Base-by-base conservation (phyloP, 495 filamentous ascomycete species). In the Podospora sp. region DNA sequence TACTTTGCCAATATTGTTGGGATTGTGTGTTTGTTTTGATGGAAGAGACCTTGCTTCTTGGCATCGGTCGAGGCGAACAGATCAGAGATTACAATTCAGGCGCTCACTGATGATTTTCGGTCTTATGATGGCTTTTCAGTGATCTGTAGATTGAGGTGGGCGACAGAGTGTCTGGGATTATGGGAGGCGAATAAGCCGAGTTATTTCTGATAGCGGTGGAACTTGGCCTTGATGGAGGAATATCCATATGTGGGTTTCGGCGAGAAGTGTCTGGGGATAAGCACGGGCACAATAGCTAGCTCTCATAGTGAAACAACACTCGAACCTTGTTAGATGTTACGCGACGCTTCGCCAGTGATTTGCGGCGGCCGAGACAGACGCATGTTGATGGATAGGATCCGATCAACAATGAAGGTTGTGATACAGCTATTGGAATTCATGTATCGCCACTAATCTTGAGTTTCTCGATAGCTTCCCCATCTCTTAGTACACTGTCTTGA, bases 371-470 rank as follows among this genome's bases (percentile, higher is more conserved):
- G 14, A 18, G 11, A 46, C 12, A 14, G 12, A 12, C 5, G 14
- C 40, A 46, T 6, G 14, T 18, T 14, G 2, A 14, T 14, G 14
- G 11, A 18, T 46, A n/a, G 40, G 2, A 2, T 18, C 9, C 12
- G 16, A 46, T 14, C 40, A 14, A 6, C 4, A 18, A 46, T 14
- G 5, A 46, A 6, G 40, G 40, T 59, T 59, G 25, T n/a, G 27
- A 59, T 7, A 49, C 59, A 24, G 7, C 21, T 21, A 0, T 61
- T 61, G 29, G 59, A 0, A 61, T 63, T 71, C 60, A 75, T 9
- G 71, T 73, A 25, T 64, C 67, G 24, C 67, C 65, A 64, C 65
- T 72, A 40, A 75, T 70, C 26, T 60, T 53, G 1, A 75, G 67
- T 36, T 73, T 73, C 58, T 70, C 33, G 62, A 75, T 65, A 22